These are phyloP conservation scores for Lumnitzera racemosa DNA, from an alignment of 345 rosid genomes.

Conservation along the genomic window DNA sequence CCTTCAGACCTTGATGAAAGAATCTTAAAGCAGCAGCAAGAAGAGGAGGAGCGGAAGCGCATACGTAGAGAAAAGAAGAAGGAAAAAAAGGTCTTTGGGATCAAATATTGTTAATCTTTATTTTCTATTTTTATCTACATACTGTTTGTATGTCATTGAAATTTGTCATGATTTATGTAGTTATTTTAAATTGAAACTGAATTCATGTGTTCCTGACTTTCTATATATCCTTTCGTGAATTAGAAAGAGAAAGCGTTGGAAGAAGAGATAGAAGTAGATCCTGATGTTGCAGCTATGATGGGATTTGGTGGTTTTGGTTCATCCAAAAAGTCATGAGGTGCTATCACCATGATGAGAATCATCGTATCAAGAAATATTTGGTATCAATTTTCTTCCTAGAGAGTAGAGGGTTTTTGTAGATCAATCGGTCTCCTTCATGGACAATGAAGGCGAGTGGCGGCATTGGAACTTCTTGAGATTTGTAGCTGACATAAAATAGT, in stretches of 20 bases:
- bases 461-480: too few relatives aligned
- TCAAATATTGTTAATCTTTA: neutral
- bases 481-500: too few relatives aligned
- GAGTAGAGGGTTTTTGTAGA: too few relatives aligned
- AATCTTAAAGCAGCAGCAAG: conserved; percentile 77
- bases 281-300: conserved; percentile 95
- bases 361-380: too few relatives aligned
- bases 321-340: conserved; percentile 47
- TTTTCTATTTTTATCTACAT: neutral
- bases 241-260: conserved; percentile 85
- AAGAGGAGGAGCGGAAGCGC: conserved; percentile 81
- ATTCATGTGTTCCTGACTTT: neutral
- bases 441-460: too few relatives aligned
- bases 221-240: conserved; percentile 2
- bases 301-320: conserved; percentile 94
- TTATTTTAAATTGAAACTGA: too few relatives aligned
- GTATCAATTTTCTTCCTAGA: too few relatives aligned
- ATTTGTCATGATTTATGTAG: too few relatives aligned
- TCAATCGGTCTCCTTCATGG: too few relatives aligned
- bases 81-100: conserved; percentile 75
- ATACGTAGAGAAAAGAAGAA: conserved; percentile 82
- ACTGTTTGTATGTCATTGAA: neutral
- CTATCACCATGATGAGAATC: neutral
- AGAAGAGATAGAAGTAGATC: conserved; percentile 78
- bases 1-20: conserved; percentile 81